Conservation (phyloP, 2,329 filamentous ascomycete genomes). For the Claviceps purpurea region DNA sequence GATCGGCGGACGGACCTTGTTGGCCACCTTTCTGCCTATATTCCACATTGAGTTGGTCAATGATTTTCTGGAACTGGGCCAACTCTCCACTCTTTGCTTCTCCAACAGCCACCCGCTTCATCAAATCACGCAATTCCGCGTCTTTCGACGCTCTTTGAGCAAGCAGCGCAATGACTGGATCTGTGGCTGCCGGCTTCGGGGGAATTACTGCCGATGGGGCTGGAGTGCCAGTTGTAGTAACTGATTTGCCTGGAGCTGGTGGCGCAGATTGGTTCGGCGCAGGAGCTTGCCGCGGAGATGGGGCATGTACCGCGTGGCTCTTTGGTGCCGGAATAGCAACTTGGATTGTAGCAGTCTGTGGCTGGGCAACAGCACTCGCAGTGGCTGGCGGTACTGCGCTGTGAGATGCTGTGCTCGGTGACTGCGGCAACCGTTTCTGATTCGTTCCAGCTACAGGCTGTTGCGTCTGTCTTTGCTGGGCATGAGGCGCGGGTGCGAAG, state of each 20-base stretch:
- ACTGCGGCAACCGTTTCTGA: background rate
- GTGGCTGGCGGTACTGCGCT: background rate
- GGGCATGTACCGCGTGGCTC: slow-evolving; percentile 4
- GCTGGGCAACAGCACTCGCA: slow-evolving; percentile 1
- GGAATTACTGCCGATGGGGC: slow-evolving; percentile 2
- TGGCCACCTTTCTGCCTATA: slow-evolving; percentile 38
- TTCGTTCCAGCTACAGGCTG: background rate
- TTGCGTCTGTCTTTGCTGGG: slow-evolving; percentile 1
- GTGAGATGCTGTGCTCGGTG: background rate
- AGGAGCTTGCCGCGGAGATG: background rate
- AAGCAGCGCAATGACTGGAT: slow-evolving; percentile 69
- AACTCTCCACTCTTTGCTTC: slow-evolving; percentile 59
- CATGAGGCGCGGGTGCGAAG: slow-evolving; percentile 2
- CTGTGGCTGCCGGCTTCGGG: slow-evolving; percentile 26
- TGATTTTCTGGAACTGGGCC: slow-evolving; percentile 65
- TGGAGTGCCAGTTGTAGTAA: background rate
- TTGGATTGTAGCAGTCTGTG: slow-evolving; percentile 4
- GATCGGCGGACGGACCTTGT: slow-evolving; percentile 40
- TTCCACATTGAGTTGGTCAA: slow-evolving; percentile 59
- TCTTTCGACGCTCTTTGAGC: slow-evolving; percentile 65
- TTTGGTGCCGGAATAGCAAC: slow-evolving; percentile 8
- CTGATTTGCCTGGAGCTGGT: slow-evolving; percentile 9
- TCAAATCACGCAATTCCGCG: slow-evolving; percentile 58
- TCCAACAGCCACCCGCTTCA: slow-evolving; percentile 71
- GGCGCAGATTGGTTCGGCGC: slow-evolving; percentile 5